A percentile compares a stretch with the other conserved stretches of the same genome.
These are phyloP conservation scores for Beauveria scarabaeidicola DNA, from an alignment of 2,329 filamentous ascomycete genomes.

Conservation along the genomic window DNA sequence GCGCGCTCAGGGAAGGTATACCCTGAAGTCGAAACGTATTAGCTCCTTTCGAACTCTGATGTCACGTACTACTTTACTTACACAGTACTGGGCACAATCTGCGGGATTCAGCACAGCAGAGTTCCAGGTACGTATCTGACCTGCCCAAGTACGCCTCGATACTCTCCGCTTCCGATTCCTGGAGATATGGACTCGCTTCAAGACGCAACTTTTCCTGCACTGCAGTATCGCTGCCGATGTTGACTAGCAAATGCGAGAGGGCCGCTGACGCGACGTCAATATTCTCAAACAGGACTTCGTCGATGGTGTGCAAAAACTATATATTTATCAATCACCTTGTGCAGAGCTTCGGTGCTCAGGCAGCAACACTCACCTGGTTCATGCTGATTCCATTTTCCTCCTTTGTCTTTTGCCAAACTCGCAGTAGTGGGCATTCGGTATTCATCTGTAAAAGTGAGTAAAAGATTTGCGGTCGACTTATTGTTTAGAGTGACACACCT, in stretches of 20 bases:
- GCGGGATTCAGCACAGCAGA: background rate
- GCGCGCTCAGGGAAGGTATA: background rate
- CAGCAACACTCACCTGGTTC: background rate
- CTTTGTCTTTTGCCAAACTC: background rate
- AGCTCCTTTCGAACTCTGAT: background rate
- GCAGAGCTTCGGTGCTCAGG: background rate
- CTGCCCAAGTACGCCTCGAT: background rate
- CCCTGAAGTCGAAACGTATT: background rate
- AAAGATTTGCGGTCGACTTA: background rate
- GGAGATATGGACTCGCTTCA: background rate
- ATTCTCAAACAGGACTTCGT: background rate
- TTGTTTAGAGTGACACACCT: background rate
- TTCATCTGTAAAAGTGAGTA: background rate
- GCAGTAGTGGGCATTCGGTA: background rate
- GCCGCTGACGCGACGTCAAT: background rate
- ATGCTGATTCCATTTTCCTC: background rate
- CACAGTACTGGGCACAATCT: background rate
- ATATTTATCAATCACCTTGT: background rate
- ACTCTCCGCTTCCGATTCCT: background rate
- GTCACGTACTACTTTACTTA: background rate
- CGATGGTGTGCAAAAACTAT: background rate
- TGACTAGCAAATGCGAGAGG: background rate
- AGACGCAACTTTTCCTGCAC: background rate
- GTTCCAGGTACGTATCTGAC: background rate
- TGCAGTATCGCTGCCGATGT: background rate